Base-by-base conservation (phyloP, 768 basidiomycete genomes). In the Tricholoma saponaceum region DNA sequence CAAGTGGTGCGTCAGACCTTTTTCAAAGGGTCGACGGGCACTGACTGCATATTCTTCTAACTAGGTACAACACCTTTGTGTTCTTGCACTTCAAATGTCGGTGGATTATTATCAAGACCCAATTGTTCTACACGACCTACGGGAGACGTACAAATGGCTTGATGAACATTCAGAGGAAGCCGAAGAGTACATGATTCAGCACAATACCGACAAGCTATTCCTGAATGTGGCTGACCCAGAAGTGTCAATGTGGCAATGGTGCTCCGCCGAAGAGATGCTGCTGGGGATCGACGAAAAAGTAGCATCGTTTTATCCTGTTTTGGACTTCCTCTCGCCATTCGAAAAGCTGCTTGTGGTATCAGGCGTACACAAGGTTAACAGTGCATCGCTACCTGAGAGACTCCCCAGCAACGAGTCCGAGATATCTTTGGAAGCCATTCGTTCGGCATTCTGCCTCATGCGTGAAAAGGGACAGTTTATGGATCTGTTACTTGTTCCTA, bases 151-250 rank as follows among this genome's bases (percentile, higher is more conserved):
- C 66, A 43, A 63, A 9, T 81, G 77, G 70, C 69, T 83, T 13
- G 66, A 74, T 16, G 62, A 70, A 7, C 67, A 68, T 28, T 58
- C 60, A 2, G 60, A 69, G 4, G 65, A 62, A 14, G 63, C 64
- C 1, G 41, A 54, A 7, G 46, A 60, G 8, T 32, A 52, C 6
- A 57, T 73, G 3, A 51, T 67, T 22, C 32, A 59, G 4, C 61
- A 63, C 35, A 61, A 66, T 37, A 41, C 66, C 13, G 60, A 69
- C 23, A 59, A 56, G 1, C 58, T 81, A 1, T 82, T 81, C 66
- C 70, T 83, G 55, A 83, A 83, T 46, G 74, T 82, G 37, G 66
- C 76, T 35, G 69, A 79, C 56, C 71, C 77, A 0, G 58, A 60
- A 5, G 46, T 22, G 0, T 74, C 72, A 14, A 16, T 12, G 4